Percentiles rank a stretch among this genome's conserved stretches.
phyloP scores from a whole-genome alignment of 805 yeast genomes.

The Grigorovia transvaalensis region DNA sequence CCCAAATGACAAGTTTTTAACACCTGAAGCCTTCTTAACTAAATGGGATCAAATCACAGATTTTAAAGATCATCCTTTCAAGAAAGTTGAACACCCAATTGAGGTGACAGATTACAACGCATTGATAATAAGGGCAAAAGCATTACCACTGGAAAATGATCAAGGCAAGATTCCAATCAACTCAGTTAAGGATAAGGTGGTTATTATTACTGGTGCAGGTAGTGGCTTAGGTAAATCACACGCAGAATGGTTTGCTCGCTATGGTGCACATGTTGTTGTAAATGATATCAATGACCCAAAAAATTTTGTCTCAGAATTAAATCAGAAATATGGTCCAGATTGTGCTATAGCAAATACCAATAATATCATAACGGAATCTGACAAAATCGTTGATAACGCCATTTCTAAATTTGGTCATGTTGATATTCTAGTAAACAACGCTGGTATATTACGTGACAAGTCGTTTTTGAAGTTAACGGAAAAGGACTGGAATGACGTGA shows the following conservation, averaged over 20 bases:
- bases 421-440: slow-evolving; percentile 82
- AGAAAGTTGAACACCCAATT: slow-evolving; percentile 54
- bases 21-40: slow-evolving; percentile 74
- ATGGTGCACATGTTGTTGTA: slow-evolving; percentile 91
- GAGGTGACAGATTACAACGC: slow-evolving; percentile 61
- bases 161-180: slow-evolving; percentile 44
- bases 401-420: slow-evolving; percentile 67
- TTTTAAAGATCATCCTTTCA: slow-evolving; percentile 48
- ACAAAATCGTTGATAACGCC: slow-evolving; percentile 67
- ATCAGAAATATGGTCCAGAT: slow-evolving; percentile 51
- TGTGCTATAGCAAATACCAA: slow-evolving; percentile 75
- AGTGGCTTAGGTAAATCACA: slow-evolving; percentile 89
- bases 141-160: slow-evolving; percentile 41
- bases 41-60: slow-evolving; percentile 53
- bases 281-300: slow-evolving; percentile 78
- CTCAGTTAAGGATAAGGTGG: slow-evolving; percentile 73
- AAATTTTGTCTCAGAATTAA: slow-evolving; percentile 63
- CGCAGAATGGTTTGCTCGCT: slow-evolving; percentile 73
- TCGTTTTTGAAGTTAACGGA: slow-evolving; percentile 79
- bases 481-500: slow-evolving; percentile 71
- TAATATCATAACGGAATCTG: slow-evolving; percentile 70
- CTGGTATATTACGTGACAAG: slow-evolving; percentile 87
- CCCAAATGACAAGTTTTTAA: slow-evolving; percentile 55
- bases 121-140: slow-evolving; percentile 42
- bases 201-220: slow-evolving; percentile 90